Base-by-base conservation (phyloP, 495 filamentous ascomycete genomes). In the Hypomontagnella monticulosa region DNA sequence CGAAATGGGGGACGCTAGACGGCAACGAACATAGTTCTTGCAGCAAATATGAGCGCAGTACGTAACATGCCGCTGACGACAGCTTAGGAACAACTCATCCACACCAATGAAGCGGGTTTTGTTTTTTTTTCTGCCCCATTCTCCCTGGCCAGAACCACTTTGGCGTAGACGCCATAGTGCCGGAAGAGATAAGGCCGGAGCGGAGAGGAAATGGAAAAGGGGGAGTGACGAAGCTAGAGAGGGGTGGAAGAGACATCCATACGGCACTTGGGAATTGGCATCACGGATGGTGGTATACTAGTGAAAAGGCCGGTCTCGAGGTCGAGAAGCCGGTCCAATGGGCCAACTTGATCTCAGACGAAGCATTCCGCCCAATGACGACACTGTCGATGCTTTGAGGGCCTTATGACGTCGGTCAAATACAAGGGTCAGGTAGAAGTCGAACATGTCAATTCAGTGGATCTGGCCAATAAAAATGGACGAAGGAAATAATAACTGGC, bases 331-430 rank as follows among this genome's bases (percentile, higher is more conserved):
- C 60, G 66, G 55, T 33, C 53, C 52, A 61, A 67, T 61, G 46
- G 53, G 34, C 40, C 33, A 61, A 41, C 18, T 43, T 59, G 30
- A 42, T 49, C 20, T 38, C 60, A 52, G 37, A 58, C 34, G 42
- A 69, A 61, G 42, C 57, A 23, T 65, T 46, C 62, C 57, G 67
- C 67, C 67, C 61, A 70, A 66, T 66, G 67, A 70, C 62, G 67
- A 66, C 67, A 70, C 67, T 55, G 61, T 53, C 58, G 57, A 18
- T 44, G 33, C 44, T 61, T 27, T 37, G 32, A 51, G 53, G 42
- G 38, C 54, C 54, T 60, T 69, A 69, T 69, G 66, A 69, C 66
- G 66, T 69, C 66, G 66, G 19, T 63, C 32, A 11, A 52, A 16
- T 62, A 55, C 64, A 57, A 50, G 64, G 64, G 64, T 63, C 48